Base-by-base conservation (phyloP, 2,329 filamentous ascomycete genomes). In the Setomelanomma holmii region DNA sequence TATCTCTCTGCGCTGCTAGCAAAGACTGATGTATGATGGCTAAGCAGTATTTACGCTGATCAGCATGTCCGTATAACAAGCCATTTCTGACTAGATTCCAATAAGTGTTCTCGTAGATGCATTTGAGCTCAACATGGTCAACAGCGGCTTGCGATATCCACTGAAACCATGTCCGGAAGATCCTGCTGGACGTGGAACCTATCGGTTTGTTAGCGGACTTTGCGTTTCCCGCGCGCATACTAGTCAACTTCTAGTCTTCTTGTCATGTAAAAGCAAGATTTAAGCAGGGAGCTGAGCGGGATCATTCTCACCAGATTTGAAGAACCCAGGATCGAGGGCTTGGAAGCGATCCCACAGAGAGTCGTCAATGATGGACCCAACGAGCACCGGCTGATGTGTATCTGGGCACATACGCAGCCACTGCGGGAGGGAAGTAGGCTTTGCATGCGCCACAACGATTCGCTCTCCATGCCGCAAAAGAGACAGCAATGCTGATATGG, bases 1-100 rank as follows among this genome's bases (percentile, higher is more conserved):
- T 66, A 23, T 66, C 58, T 11, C 39, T 38, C 7, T 61, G 54
- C 4, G 75, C 63, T 10, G 72, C 55, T 3, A 63, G 55, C 12
- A 81, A 54, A 1, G 79, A 79, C 12, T 69, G 70, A 22, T 69
- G 71, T 40, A 81, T 63, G 14, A 81, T 79, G 2, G 73, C 75
- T 4, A 81, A 73, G 55, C 76, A 78, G 46, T 75, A 75, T 49
- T 80, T 80, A 11, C 78, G 74, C 48, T 78, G 73, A 57, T 81
- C 79, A 4, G 71, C 70, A 49, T 77, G 76, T 6, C 79, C 79
- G 17, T 63, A 55, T n/a, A 75, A 59, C 10, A 81, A 62, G 1
- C 77, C 78, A 4, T 54, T 44, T 14, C 71, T 69, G 1, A 81
- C 49, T 16, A 64, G 60, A 3, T 58, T 46, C 79, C 79, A 81